phyloP scores from a whole-genome alignment of 164 flowering plant species.

The Magnolia sinica region DNA sequence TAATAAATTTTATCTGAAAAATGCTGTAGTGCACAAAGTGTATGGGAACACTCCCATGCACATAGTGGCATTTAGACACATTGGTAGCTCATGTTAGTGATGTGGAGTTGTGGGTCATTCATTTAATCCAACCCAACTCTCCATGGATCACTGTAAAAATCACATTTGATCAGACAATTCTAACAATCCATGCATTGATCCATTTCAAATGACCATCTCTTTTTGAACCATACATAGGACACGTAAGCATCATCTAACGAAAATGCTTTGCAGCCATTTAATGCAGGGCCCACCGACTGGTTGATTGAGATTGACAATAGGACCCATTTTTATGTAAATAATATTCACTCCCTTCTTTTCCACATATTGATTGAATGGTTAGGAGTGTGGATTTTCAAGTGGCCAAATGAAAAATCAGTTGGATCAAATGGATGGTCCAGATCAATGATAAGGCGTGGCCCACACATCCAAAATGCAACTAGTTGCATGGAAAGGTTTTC shows the following conservation, averaged over 20 bases:
- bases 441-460: background rate
- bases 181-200: background rate
- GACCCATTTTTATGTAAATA: too few relatives aligned
- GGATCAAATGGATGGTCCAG: background rate
- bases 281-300: too few relatives aligned
- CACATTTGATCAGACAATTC: background rate
- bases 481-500: background rate
- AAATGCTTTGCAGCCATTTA: background rate
- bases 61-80: background rate
- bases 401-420: background rate
- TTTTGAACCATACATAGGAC: background rate
- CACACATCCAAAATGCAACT: background rate
- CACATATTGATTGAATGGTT: background rate
- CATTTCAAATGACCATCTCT: background rate
- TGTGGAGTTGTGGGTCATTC: too few relatives aligned
- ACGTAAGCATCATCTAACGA: background rate
- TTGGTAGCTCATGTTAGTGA: background rate
- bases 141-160: background rate
- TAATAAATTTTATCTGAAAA: background rate
- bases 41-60: background rate
- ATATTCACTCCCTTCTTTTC: background rate
- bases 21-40: background rate
- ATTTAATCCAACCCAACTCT: background rate
- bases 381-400: background rate
- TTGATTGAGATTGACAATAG: too few relatives aligned